A percentile compares a stretch with the other conserved stretches of the same genome.
phyloP scores from a whole-genome alignment of 345 rosid species.

The Draba incana region DNA sequence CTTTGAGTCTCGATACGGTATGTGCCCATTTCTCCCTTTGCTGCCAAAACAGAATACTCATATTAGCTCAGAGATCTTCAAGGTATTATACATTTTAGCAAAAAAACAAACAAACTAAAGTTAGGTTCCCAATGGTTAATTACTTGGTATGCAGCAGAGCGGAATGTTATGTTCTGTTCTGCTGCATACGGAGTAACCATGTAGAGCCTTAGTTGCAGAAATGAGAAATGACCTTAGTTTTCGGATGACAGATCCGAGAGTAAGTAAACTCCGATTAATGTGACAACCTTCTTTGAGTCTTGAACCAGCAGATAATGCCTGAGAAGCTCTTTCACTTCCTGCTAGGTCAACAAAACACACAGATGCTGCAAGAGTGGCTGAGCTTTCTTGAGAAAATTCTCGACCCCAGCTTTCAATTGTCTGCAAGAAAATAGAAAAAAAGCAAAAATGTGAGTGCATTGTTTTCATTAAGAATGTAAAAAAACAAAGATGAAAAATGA shows the following conservation, averaged over 20 bases:
- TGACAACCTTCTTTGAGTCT: conserved; percentile 96
- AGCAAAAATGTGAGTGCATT: not conserved
- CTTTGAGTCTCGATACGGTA: conserved; percentile 93
- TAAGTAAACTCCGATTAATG: conserved; percentile 81
- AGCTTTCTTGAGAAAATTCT: conserved; percentile 49
- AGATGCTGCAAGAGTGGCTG: conserved; percentile 66
- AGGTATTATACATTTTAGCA: not conserved
- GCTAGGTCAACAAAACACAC: conserved; percentile 94
- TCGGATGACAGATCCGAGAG: conserved; percentile 91
- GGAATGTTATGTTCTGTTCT: too few species aligned
- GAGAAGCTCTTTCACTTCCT: conserved; percentile 95
- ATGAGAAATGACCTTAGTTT: conserved; percentile 61
- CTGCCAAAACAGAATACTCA: conserved; percentile 41
- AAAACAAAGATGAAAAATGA: not conserved
- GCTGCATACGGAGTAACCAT: not conserved
- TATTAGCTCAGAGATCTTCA: conserved; percentile 24
- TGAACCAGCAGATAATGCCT: conserved; percentile 66
- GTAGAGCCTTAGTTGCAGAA: not conserved
- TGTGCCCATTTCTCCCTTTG: conserved; percentile 77
- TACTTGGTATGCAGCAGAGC: too few species aligned
- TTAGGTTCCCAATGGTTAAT: too few species aligned
- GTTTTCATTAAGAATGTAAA: not conserved
- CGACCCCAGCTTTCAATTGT: conserved; percentile 73
- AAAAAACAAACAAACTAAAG: too few species aligned
- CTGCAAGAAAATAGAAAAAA: conserved; percentile 43